A percentile compares a stretch with the other conserved stretches of the same genome.
Conservation (phyloP, 129 eudicot genomes). For the Scalesia atractyloides region DNA sequence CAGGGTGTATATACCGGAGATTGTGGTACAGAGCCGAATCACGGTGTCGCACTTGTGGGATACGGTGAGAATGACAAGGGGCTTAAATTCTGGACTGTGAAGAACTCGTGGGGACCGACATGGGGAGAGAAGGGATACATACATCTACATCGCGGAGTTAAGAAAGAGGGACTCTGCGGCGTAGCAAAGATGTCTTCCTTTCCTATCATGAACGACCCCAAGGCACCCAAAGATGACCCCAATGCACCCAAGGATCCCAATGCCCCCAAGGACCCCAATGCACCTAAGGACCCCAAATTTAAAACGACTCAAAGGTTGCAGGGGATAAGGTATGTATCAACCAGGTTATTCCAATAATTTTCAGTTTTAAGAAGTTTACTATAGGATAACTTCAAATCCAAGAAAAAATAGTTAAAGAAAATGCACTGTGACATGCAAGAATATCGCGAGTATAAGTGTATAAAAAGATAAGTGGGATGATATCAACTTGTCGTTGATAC, state of each 20-base stretch:
- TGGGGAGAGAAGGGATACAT: conserved; percentile 33
- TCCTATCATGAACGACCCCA: not conserved
- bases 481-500: no score
- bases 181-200: not conserved
- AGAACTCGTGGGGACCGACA: conserved; percentile 27
- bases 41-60: conserved; percentile 28
- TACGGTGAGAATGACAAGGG: conserved; percentile 22
- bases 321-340: not conserved
- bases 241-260: conserved; percentile 23
- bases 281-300: conserved; percentile 2
- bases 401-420: not conserved
- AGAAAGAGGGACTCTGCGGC: conserved; percentile 20
- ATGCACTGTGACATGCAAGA: no score
- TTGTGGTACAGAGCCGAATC: conserved; percentile 63
- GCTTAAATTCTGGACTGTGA: conserved; percentile 22
- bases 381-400: no score
- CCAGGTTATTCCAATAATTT: not conserved
- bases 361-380: no score
- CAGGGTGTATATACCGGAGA: conserved; percentile 66
- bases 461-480: no score
- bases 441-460: no score
- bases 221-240: conserved; percentile 3
- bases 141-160: not conserved
- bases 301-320: conserved; percentile 3
- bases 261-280: not conserved